Evolutionary conservation across 1,284 basidiomycete genomes (phyloP).

Genomic region (Ustilago curta): DNA sequence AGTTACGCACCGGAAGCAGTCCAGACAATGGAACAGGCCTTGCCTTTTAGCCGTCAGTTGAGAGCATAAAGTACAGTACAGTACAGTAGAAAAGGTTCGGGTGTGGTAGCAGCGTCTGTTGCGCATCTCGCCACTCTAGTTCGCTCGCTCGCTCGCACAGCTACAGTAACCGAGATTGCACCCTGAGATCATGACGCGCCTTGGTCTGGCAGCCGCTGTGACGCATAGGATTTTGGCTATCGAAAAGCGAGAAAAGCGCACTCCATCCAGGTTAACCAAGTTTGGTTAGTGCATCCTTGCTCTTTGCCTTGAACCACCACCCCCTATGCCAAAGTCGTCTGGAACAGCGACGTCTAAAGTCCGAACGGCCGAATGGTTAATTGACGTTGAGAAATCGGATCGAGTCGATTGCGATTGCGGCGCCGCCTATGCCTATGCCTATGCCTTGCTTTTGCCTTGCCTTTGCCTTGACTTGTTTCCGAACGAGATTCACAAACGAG

Average conservation of each 20-base stretch:
- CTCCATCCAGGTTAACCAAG: not conserved
- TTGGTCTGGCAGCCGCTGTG: not conserved
- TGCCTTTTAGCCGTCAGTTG: too few relatives aligned
- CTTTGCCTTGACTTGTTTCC: not conserved
- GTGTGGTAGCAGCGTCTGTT: not conserved
- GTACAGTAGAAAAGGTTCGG: too few relatives aligned
- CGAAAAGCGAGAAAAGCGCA: not conserved
- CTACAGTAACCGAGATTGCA: slow-evolving; percentile 17
- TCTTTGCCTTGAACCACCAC: not conserved
- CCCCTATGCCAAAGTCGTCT: not conserved
- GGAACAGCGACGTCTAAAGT: not conserved
- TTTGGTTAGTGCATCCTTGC: not conserved
- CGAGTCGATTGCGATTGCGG: slow-evolving; percentile 6
- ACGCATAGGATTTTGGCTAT: not conserved
- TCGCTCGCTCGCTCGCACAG: too few relatives aligned
- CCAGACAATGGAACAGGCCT: too few relatives aligned
- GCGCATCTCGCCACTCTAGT: too few relatives aligned
- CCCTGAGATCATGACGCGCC: slow-evolving; percentile 17
- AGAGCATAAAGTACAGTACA: too few relatives aligned
- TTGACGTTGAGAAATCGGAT: not conserved
- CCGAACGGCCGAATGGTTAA: not conserved
- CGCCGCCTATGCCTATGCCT: too few relatives aligned
- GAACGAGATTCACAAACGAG: not conserved
- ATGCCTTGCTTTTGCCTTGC: too few relatives aligned
- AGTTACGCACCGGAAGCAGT: too few relatives aligned